Conservation (phyloP, 1,284 basidiomycete genomes). For the Microbotryum lychnidis-dioicae region DNA sequence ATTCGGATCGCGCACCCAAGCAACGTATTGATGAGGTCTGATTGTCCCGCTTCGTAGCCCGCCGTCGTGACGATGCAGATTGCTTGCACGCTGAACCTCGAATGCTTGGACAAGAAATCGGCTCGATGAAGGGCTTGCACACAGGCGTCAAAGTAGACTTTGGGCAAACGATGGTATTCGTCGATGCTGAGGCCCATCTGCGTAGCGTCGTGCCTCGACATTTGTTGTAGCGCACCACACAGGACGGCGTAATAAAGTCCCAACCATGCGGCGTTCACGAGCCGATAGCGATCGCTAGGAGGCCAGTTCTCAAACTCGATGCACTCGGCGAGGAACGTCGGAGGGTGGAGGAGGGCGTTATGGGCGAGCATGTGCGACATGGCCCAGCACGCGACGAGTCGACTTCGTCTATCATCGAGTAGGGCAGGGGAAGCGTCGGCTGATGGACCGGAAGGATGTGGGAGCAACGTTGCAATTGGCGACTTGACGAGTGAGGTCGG, state of each 20-base stretch:
- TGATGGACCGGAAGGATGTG: too few relatives aligned
- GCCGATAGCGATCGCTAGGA: neutral
- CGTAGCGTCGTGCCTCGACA: conserved; percentile 9
- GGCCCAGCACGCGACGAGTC: neutral
- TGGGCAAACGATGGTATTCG: conserved; percentile 4
- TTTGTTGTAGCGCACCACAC: conserved; percentile 24
- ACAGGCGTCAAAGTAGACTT: conserved; percentile 22
- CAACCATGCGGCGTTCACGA: conserved; percentile 26
- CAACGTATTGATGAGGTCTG: conserved; percentile 27
- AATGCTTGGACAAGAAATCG: conserved; percentile 26
- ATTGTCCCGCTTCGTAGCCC: conserved; percentile 18
- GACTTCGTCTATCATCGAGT: neutral
- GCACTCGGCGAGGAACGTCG: conserved; percentile 15
- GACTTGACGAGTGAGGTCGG: neutral
- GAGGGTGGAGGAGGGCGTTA: conserved; percentile 13
- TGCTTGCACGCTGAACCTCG: conserved; percentile 17
- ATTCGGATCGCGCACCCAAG: conserved; percentile 22
- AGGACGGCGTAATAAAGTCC: conserved; percentile 23
- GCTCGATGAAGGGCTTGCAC: conserved; percentile 18
- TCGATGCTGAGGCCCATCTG: conserved; percentile 5
- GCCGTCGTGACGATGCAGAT: conserved; percentile 20
- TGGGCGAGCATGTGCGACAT: too few relatives aligned
- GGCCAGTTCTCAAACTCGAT: conserved; percentile 18
- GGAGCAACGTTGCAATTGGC: neutral
- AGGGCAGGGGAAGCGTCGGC: too few relatives aligned